These are phyloP conservation scores for Trichosporon asahii DNA, from an alignment of 1,284 basidiomycete species.

Conservation along the genomic window DNA sequence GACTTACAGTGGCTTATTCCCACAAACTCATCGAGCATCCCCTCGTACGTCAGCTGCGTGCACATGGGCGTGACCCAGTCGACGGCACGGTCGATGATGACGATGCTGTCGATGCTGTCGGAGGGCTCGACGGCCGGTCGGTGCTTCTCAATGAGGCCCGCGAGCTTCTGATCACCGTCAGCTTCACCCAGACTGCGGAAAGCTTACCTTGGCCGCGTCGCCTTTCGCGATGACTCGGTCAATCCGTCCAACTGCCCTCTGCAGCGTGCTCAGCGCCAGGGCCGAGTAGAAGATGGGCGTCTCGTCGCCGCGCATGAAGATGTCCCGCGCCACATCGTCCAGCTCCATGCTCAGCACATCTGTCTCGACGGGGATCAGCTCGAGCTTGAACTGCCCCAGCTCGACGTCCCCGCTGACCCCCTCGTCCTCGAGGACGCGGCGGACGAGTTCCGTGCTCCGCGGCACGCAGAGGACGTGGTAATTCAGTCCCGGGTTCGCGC, in stretches of 20 bases:
- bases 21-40: constrained; percentile 90
- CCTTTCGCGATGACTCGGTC: constrained; percentile 93
- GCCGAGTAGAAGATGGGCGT: constrained; percentile 83
- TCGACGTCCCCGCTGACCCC: constrained; percentile 86
- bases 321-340: constrained; percentile 74
- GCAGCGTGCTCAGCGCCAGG: constrained; percentile 78
- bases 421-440: constrained; percentile 79
- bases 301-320: constrained; percentile 94
- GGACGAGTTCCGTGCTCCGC: constrained; percentile 77
- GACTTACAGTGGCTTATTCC: constrained; percentile 79
- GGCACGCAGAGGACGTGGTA: constrained; percentile 91
- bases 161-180: constrained; percentile 62
- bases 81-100: constrained; percentile 85
- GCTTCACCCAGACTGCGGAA: too few relatives aligned
- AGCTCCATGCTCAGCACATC: constrained; percentile 86
- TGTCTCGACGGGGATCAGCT: constrained; percentile 86
- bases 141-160: constrained; percentile 67
- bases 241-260: constrained; percentile 82
- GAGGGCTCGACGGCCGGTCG: constrained; percentile 48
- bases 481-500: constrained; percentile 42
- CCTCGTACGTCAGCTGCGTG: constrained; percentile 95
- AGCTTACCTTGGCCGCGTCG: constrained; percentile 62
- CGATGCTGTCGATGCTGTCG: constrained; percentile 72
- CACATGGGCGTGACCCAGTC: constrained; percentile 95
- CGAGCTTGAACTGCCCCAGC: constrained; percentile 71